A percentile compares a stretch with the other conserved stretches of the same genome.
phyloP scores from a whole-genome alignment of 1,284 basidiomycete species.

The Pholiota adiposa region DNA sequence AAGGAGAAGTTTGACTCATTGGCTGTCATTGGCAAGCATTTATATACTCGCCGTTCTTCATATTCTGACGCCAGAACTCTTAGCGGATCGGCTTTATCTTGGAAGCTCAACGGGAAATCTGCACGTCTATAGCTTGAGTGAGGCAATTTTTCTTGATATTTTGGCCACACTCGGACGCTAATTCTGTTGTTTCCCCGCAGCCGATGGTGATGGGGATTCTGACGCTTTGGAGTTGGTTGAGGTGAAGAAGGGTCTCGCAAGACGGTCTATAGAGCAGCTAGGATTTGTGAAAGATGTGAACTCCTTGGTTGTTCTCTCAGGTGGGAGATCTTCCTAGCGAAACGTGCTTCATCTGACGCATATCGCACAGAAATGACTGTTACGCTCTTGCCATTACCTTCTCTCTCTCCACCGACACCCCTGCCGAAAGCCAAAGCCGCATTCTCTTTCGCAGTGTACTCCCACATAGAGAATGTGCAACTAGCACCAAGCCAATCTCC shows the following conservation, averaged over 20 bases:
- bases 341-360: background rate
- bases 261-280: slow-evolving; percentile 84
- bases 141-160: slow-evolving; percentile 36
- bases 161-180: background rate
- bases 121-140: slow-evolving; percentile 63
- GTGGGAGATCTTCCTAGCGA: slow-evolving; percentile 45
- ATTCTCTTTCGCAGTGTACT: slow-evolving; percentile 79
- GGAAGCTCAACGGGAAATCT: slow-evolving; percentile 76
- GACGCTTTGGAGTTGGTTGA: slow-evolving; percentile 58
- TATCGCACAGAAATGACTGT: slow-evolving; percentile 56
- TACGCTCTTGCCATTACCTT: slow-evolving; percentile 68
- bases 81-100: slow-evolving; percentile 79
- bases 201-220: slow-evolving; percentile 32
- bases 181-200: slow-evolving; percentile 17
- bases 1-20: slow-evolving; percentile 54
- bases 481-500: slow-evolving; percentile 26
- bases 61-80: slow-evolving; percentile 4
- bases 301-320: slow-evolving; percentile 81
- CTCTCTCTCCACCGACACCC: slow-evolving; percentile 68
- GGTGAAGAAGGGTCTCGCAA: slow-evolving; percentile 66
- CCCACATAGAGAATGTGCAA: slow-evolving; percentile 55
- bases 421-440: slow-evolving; percentile 79
- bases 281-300: slow-evolving; percentile 84
- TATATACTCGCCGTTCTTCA: background rate
- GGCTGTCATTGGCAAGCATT: slow-evolving; percentile 51